Percentiles rank a stretch among this genome's conserved stretches.
phyloP scores from a whole-genome alignment of 805 yeast species.

The Ogataea paradorogensis region DNA sequence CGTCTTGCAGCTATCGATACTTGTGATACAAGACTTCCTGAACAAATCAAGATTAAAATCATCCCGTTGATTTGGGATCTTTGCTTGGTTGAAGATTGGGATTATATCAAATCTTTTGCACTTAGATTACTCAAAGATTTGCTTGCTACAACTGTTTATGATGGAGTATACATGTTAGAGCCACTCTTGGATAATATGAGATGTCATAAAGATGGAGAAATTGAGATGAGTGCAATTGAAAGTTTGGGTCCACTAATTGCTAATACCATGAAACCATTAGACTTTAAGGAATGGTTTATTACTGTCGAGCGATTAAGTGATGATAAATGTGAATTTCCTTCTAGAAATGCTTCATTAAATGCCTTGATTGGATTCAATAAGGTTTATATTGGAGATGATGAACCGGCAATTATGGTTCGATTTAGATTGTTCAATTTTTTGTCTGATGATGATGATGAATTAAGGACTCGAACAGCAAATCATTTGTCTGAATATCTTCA shows the following conservation, averaged over 20 bases:
- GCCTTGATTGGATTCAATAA: constrained; percentile 38
- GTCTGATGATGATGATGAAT: constrained; percentile 65
- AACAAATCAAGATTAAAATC: constrained; percentile 1
- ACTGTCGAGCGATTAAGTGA: constrained; percentile 30
- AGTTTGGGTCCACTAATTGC: constrained; percentile 11
- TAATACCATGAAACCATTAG: constrained; percentile 4
- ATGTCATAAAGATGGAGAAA: not conserved
- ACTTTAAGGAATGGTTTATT: constrained; percentile 28
- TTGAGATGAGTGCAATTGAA: constrained; percentile 8
- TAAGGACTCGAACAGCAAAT: constrained; percentile 48
- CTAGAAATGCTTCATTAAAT: constrained; percentile 44
- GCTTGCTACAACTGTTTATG: constrained; percentile 6
- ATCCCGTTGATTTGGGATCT: constrained; percentile 25
- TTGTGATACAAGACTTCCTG: constrained; percentile 16
- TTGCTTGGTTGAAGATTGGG: constrained; percentile 35
- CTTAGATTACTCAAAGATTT: constrained; percentile 34
- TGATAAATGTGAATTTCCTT: constrained; percentile 45
- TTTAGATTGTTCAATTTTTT: constrained; percentile 38
- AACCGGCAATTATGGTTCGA: constrained; percentile 8
- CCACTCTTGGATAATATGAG: constrained; percentile 1
- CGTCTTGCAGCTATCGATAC: constrained; percentile 40
- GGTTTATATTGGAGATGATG: constrained; percentile 3
- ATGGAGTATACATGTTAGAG: constrained; percentile 1
- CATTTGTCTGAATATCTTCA: constrained; percentile 36
- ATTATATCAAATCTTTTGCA: constrained; percentile 42